A percentile compares a stretch with the other conserved stretches of the same genome.
Conservation (phyloP, 1,284 basidiomycete species). For the Fomitopsis pinicola region DNA sequence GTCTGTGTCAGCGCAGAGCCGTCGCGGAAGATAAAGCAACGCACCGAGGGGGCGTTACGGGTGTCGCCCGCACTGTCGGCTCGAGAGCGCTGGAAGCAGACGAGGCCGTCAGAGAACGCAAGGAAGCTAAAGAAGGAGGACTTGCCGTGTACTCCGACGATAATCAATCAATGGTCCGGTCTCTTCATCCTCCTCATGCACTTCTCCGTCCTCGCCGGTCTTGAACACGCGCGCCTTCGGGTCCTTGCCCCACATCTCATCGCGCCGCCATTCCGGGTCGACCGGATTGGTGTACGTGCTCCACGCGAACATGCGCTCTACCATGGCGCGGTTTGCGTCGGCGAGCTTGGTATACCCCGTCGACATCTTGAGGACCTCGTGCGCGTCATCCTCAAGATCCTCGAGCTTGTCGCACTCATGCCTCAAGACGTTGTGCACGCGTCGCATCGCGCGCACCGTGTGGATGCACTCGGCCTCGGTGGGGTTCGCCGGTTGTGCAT, state of each 20-base stretch:
- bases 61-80: too few species aligned
- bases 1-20: too few species aligned
- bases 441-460: not conserved
- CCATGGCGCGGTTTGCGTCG: not conserved
- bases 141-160: not conserved
- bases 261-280: not conserved
- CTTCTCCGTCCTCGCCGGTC: not conserved
- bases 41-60: too few species aligned
- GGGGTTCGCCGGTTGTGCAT: not conserved
- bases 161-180: not conserved
- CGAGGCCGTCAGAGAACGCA: not conserved
- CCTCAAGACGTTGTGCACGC: not conserved
- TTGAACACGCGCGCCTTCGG: not conserved
- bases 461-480: not conserved
- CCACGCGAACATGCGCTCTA: too few species aligned
- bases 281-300: not conserved
- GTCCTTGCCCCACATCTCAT: not conserved
- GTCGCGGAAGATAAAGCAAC: too few species aligned
- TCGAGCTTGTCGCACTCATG: not conserved
- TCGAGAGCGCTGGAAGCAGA: too few species aligned
- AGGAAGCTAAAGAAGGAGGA: too few species aligned
- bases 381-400: not conserved
- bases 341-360: not conserved
- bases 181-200: not conserved
- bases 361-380: not conserved